Evolutionary conservation across 306 rosid species (phyloP), one percentile per base, ranked within the genome.

Genomic region (Dalbergia cultrata): DNA sequence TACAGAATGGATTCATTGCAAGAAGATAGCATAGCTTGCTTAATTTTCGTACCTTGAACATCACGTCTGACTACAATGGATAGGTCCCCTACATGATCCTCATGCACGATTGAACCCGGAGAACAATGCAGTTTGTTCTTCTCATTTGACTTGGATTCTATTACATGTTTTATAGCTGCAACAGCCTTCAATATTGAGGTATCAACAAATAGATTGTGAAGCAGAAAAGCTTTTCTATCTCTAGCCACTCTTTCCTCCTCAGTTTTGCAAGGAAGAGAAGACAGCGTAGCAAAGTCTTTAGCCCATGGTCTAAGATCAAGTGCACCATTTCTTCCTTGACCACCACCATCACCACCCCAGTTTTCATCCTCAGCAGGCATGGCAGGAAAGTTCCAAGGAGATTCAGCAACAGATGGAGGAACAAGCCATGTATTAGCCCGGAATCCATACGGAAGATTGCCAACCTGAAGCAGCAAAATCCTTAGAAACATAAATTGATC

Each of bases 401-500:
- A 88, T 66, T 93, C 99, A 0, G 86, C 85, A 69, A 89, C 70
- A 4, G 94, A 89, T 17, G 99, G 98, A 89, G 95, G 98, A 22
- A 89, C 96, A 68, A 95, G 95, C 99, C 99, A 95, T 35, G 99
- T 90, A 72, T 95, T 95, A 59, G 92, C 90, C 86, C 97, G 97
- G 74, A 91, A 90, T 77, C 99, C 98, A 71, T 90, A 93, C 6
- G 99, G 98, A 82, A 93, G 94, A 86, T 93, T 92, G 47, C 99
- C 99, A 88, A 95, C 93, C 99, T 95, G 89, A 33, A 70, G 85
- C 62, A 79, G 62, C 70, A 41, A 49, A 14, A 34, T 59, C 58
- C 69, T 78, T 72, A 64, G 62, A 64, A 72, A 61, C 75, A 43
- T 12, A 7, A 53, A 53, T n/a, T 3, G 10, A 47, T 13, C 12